Evolutionary conservation across 2,329 filamentous ascomycete genomes (phyloP).

Genomic region (Helotiales sp.): DNA sequence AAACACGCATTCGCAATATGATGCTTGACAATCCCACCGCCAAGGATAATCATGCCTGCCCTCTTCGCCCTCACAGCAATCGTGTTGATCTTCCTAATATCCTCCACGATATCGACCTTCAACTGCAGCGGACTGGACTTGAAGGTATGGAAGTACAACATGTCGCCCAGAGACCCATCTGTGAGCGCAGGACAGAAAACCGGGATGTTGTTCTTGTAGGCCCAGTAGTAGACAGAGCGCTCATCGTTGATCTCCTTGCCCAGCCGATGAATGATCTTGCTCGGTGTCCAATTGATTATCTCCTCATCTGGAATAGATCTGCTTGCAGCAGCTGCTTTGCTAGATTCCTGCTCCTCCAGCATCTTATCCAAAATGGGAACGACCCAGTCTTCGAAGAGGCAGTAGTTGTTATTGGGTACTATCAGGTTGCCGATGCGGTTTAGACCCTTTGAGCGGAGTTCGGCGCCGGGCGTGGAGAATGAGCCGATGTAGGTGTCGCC

Average conservation of each 20-base stretch:
- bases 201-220: conserved; percentile 93
- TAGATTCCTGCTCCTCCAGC: conserved; percentile 93
- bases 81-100: conserved; percentile 92
- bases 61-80: conserved; percentile 85
- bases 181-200: conserved; percentile 97
- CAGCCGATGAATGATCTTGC: conserved; percentile 85
- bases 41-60: conserved; percentile 93
- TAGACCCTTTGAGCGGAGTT: conserved; percentile 81
- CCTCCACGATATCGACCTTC: conserved; percentile 88
- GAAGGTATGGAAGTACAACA: conserved; percentile 99
- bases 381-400: conserved; percentile 96
- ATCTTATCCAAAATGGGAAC: conserved; percentile 93
- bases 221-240: conserved; percentile 90
- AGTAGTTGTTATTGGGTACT: conserved; percentile 97
- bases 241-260: conserved; percentile 95
- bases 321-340: no score
- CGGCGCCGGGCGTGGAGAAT: conserved; percentile 77
- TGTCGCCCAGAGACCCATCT: conserved; percentile 93
- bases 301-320: conserved; percentile 63
- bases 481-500: conserved; percentile 91
- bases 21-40: conserved; percentile 95
- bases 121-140: conserved; percentile 82
- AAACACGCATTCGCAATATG: conserved; percentile 97
- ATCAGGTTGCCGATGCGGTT: conserved; percentile 96
- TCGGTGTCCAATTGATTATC: conserved; percentile 88